Conservation (phyloP, 441 rosid genomes). For the Raphanus hybrid region DNA sequence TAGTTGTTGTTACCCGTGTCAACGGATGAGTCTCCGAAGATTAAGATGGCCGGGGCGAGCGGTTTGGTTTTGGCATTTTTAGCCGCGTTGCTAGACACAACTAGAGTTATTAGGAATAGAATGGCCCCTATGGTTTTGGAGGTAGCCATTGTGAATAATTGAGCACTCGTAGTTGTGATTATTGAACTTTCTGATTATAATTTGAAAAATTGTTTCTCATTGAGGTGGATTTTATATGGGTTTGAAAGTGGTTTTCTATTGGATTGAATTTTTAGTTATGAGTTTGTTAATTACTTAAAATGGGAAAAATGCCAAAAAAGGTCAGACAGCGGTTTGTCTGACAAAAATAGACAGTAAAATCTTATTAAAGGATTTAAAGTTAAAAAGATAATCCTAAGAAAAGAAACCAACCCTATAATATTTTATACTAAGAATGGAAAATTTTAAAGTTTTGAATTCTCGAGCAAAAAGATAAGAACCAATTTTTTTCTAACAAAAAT, state of each 20-base stretch:
- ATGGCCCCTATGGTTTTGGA: not conserved
- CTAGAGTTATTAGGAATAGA: slow-evolving; percentile 7
- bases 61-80: not conserved
- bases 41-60: slow-evolving; percentile 39
- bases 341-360: slow-evolving; percentile 3
- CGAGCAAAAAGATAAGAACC: not conserved
- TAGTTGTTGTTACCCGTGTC: slow-evolving; percentile 61
- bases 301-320: not conserved
- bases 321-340: not conserved
- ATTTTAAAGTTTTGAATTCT: not conserved
- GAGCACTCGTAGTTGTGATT: not conserved
- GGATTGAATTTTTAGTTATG: not conserved
- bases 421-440: not conserved
- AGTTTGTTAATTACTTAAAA: not conserved
- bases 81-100: not conserved
- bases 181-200: not conserved
- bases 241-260: not conserved
- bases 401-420: not conserved
- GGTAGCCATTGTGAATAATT: slow-evolving; percentile 9
- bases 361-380: slow-evolving; percentile 6
- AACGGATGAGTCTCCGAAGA: slow-evolving; percentile 60
- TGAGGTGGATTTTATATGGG: not conserved
- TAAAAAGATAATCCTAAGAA: not conserved
- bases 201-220: not conserved
- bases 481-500: not conserved